Percentiles rank a stretch among this genome's conserved stretches.
Evolutionary conservation across 2,329 filamentous ascomycete genomes (phyloP).

Genomic region (Teratosphaeriaceae sp.): DNA sequence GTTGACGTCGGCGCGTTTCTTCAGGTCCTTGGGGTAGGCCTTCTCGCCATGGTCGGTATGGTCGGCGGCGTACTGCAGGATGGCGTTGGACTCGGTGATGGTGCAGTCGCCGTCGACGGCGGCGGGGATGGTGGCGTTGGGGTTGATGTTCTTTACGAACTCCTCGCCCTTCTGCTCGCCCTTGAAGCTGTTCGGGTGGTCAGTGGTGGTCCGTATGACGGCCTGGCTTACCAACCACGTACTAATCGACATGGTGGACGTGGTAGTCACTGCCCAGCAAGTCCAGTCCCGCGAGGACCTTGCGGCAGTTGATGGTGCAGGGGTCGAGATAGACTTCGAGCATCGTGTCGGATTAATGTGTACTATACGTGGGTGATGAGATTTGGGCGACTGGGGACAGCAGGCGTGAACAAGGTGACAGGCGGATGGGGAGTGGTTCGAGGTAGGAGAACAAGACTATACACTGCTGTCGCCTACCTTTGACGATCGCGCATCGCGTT

Average conservation of each 20-base stretch:
- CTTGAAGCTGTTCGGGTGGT: constrained; percentile 23
- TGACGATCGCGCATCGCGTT: too few relatives aligned
- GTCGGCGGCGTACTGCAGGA: constrained; percentile 37
- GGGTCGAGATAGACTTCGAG: constrained; percentile 34
- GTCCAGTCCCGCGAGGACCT: constrained; percentile 36
- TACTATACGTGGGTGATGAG: too few relatives aligned
- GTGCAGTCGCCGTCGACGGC: constrained; percentile 33
- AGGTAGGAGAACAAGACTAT: too few relatives aligned
- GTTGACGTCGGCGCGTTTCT: constrained; percentile 34
- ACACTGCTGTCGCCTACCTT: too few relatives aligned
- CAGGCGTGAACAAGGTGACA: too few relatives aligned
- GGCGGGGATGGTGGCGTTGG: constrained; percentile 34
- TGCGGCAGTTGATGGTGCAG: constrained; percentile 37
- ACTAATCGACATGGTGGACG: constrained; percentile 32
- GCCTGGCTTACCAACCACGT: too few relatives aligned
- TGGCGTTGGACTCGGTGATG: constrained; percentile 39
- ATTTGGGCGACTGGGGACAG: too few relatives aligned
- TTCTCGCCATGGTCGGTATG: constrained; percentile 16
- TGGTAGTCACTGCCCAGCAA: constrained; percentile 32
- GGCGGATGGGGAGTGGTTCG: too few relatives aligned
- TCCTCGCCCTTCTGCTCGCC: constrained; percentile 33
- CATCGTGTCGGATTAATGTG: too few relatives aligned
- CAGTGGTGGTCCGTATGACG: too few relatives aligned
- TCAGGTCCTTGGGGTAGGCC: constrained; percentile 35
- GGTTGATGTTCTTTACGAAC: constrained; percentile 33